phyloP scores from a whole-genome alignment of 73 alveolate genomes.

The Stentor coeruleus region DNA sequence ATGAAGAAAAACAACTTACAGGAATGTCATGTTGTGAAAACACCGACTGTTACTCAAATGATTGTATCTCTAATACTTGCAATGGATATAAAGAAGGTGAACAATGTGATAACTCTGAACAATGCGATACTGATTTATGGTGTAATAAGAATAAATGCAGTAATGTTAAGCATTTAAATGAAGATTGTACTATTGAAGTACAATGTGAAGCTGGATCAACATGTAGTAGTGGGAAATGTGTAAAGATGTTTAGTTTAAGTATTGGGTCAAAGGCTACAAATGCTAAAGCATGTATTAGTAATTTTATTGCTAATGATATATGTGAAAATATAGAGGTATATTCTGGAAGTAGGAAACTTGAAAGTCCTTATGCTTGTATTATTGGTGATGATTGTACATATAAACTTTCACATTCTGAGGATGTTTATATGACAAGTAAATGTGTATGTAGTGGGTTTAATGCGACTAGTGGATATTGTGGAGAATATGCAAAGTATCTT shows the following conservation, averaged over 20 bases:
- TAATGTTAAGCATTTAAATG: background rate
- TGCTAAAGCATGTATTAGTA: background rate
- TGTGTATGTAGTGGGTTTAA: background rate
- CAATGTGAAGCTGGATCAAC: background rate
- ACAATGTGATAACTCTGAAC: background rate
- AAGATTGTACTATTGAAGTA: background rate
- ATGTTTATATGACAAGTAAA: background rate
- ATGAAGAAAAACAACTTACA: background rate
- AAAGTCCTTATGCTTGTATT: background rate
- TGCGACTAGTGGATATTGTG: background rate
- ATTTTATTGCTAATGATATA: background rate
- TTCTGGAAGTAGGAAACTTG: background rate
- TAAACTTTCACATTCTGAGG: background rate
- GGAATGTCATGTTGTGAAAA: background rate
- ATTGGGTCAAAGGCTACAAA: background rate
- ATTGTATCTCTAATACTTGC: background rate
- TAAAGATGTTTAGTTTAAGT: background rate
- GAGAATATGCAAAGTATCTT: background rate
- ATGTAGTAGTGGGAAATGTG: slow-evolving; percentile 1
- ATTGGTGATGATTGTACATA: background rate
- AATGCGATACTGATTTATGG: background rate
- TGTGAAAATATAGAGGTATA: slow-evolving; percentile 2
- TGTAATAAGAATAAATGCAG: background rate
- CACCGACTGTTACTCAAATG: background rate
- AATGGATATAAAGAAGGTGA: background rate